Percentiles rank a stretch among this genome's conserved stretches.
Evolutionary conservation across 345 rosid genomes (phyloP).

Genomic region (Eucalyptus camaldulensis): DNA sequence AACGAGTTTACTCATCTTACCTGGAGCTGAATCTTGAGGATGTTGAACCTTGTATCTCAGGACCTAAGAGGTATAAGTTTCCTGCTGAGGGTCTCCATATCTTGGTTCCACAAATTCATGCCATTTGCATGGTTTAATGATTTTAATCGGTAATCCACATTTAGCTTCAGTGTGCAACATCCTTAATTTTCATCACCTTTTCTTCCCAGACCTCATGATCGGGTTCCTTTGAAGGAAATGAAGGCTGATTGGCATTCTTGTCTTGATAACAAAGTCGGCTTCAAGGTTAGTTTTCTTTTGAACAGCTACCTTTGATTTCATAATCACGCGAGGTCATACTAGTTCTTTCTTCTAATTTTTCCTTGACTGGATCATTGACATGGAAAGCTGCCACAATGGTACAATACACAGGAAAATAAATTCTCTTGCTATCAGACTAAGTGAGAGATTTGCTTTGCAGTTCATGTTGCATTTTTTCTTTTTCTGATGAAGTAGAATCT

Average conservation of each 20-base stretch:
- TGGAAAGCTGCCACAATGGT: neutral
- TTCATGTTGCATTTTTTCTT: neutral
- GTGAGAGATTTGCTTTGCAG: neutral
- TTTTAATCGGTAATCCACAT: neutral
- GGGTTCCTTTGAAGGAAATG: conserved; percentile 88
- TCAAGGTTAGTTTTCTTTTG: conserved; percentile 45
- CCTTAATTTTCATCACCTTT: neutral
- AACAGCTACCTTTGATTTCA: neutral
- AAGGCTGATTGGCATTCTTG: conserved; percentile 99
- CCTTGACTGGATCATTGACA: neutral
- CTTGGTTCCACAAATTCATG: neutral
- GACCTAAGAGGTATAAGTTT: conserved; percentile 72
- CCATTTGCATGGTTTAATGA: neutral
- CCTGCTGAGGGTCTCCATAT: neutral
- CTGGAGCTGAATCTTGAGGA: conserved; percentile 62
- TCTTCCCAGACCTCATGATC: conserved; percentile 83
- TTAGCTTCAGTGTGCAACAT: neutral
- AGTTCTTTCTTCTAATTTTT: neutral
- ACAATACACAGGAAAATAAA: neutral
- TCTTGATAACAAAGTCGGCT: conserved; percentile 80
- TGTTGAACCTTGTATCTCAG: conserved; percentile 95
- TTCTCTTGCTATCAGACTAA: neutral
- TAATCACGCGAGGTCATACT: neutral
- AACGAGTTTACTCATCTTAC: conserved; percentile 74
- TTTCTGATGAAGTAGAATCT: neutral